Evolutionary conservation across 345 rosid species (phyloP), one percentile per base, ranked within the genome.

Genomic region (Passiflora organensis): DNA sequence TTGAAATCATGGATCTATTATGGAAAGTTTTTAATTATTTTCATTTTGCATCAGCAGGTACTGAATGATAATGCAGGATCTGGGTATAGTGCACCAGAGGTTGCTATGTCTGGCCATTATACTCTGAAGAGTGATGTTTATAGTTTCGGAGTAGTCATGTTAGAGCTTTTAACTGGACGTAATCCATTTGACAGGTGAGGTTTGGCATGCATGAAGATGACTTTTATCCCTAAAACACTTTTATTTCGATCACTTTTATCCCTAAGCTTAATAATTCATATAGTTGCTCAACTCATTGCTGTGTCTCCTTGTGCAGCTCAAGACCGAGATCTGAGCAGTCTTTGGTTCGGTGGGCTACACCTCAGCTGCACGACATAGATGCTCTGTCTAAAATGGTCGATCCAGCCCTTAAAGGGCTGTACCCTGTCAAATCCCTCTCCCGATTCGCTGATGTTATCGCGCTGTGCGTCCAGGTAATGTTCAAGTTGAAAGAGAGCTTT

Each of bases 361-460:
- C 99, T 61, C 97, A 93, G 80, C 99, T 93, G 62, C 99, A 93
- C 46, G 99, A 89, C 64, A 93, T 93, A 9, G 96, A 93, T 72
- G 96, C 99, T n/a, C 68, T 93, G 44, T 62, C 87, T 1, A 89
- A 87, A 80, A 93, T 93, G 99, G 97, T 93, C 60, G 99, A 93
- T 72, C 96, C 96, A 13, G 80, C 80, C n/a, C 91, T 93, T 39
- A 66, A 89, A 65, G 97, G 99, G 57, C 96, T 89, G 61, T 93
- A 87, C 72, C 99, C 99, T 0, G 86, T 89, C 42, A 94, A 89
- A 76, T 94, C 99, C 39, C 96, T 94, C 43, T 94, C 99, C 9
- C 94, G 99, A 1, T 94, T 94, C 54, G 99, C 97, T 13, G 99
- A 94, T 66, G 99, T 94, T 57, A 87, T 94, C 58, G 99, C 99